Evolutionary conservation across 2,329 filamentous ascomycete species (phyloP).

Genomic region (Botrytis porri): DNA sequence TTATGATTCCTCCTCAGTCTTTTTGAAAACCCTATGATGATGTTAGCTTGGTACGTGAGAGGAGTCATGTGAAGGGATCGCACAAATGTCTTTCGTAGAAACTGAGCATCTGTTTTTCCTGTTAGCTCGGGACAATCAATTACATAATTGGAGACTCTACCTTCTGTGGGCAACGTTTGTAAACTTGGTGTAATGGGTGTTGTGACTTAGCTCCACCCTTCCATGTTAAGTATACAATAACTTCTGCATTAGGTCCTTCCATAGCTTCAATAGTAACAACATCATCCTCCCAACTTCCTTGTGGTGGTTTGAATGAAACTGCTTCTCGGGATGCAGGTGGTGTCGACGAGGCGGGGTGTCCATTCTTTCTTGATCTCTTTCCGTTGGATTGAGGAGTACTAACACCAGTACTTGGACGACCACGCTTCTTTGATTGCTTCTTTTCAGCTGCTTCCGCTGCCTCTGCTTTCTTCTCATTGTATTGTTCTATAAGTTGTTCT

Average conservation of each 20-base stretch:
- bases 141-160: constrained; percentile 41
- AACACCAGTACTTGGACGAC: constrained; percentile 45
- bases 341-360: constrained; percentile 32
- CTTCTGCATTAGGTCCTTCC: constrained; percentile 59
- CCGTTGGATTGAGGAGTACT: constrained; percentile 26
- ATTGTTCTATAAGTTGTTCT: constrained; percentile 49
- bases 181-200: constrained; percentile 65
- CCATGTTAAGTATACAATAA: constrained; percentile 72
- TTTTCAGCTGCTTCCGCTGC: constrained; percentile 37
- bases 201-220: constrained; percentile 71
- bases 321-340: constrained; percentile 45
- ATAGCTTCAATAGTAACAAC: constrained; percentile 70
- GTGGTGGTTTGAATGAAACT: constrained; percentile 61
- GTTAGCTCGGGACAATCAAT: constrained; percentile 19
- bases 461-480: constrained; percentile 41
- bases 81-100: constrained; percentile 49
- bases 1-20: constrained; percentile 15
- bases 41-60: constrained; percentile 21
- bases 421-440: constrained; percentile 58
- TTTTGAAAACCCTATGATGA: constrained; percentile 31
- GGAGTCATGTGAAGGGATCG: constrained; percentile 1
- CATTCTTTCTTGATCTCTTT: constrained; percentile 34
- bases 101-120: constrained; percentile 42
- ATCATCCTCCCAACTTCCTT: constrained; percentile 74
- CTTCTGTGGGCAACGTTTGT: constrained; percentile 76